phyloP scores from a whole-genome alignment of 805 yeast species.

The Ogataea pilisensis region DNA sequence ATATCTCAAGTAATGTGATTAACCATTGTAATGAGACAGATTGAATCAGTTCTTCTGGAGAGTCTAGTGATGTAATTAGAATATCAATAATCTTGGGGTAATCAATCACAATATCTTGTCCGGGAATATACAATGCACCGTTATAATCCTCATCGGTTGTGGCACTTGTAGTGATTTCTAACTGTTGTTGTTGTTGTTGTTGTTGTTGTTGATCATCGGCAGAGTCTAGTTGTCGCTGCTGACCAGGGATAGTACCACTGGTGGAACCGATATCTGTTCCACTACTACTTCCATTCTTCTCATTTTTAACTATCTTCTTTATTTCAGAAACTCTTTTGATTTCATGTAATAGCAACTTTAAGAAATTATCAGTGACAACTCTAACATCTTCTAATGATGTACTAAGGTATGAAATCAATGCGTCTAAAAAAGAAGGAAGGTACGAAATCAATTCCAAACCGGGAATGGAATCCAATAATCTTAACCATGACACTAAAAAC shows the following conservation, averaged over 20 bases:
- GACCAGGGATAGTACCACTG: not conserved
- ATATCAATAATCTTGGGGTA: slow-evolving; percentile 78
- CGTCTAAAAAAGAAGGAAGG: slow-evolving; percentile 85
- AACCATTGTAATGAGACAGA: slow-evolving; percentile 81
- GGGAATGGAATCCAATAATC: slow-evolving; percentile 88
- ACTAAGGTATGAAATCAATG: slow-evolving; percentile 71
- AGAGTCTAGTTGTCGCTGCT: slow-evolving; percentile 3
- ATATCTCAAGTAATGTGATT: slow-evolving; percentile 61
- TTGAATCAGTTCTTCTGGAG: slow-evolving; percentile 72
- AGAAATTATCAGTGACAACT: slow-evolving; percentile 73
- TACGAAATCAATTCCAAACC: slow-evolving; percentile 83
- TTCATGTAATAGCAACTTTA: slow-evolving; percentile 74
- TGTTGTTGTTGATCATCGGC: not conserved
- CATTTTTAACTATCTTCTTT: slow-evolving; percentile 44
- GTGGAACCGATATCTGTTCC: not conserved
- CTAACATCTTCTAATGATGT: slow-evolving; percentile 85
- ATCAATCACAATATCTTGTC: slow-evolving; percentile 80
- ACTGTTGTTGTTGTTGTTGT: slow-evolving; percentile 8
- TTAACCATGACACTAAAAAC: slow-evolving; percentile 90
- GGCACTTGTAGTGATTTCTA: slow-evolving; percentile 7
- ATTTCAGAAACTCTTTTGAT: slow-evolving; percentile 73
- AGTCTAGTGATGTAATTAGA: slow-evolving; percentile 73
- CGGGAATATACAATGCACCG: slow-evolving; percentile 60
- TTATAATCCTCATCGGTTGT: slow-evolving; percentile 29
- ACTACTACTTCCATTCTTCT: slow-evolving; percentile 14